Evolutionary conservation across 257 asterid species (phyloP), one percentile per base, ranked within the genome.

Genomic region (Jasminum sambac): DNA sequence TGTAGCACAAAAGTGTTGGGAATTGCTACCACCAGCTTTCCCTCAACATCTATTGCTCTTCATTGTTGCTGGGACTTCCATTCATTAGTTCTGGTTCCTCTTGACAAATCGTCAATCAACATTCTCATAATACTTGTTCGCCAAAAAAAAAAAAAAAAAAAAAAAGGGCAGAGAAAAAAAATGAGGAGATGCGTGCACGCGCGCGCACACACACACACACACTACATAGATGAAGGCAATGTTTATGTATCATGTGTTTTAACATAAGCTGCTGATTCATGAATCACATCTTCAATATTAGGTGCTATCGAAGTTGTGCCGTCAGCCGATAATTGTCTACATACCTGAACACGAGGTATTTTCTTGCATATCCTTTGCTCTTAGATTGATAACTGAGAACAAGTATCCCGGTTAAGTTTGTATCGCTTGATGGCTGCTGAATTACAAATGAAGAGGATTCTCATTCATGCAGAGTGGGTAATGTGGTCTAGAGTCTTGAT

Each of bases 301-400:
- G 99, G 99, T 94, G 72, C 82, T 94, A 69, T 94, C 97, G 6
- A 94, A 81, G 83, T 76, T 94, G 84, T 94, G 96, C 76, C 25
- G 85, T 81, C 99, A 94, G 85, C 95, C 96, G 25, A 86, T 94
- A 77, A 79, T 82, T 43, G 99, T 91, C 37, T 94, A 89, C 81
- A 89, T 94, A 67, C 96, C 99, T 2, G 96, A 86, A 74, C 87
- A 80, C n/a, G 99, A 91, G 99, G 99, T 94, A 85, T 13, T 69
- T 50, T 76, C 75, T 66, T 38, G 62, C 68, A 67, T 68, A 21
- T 16, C 10, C 58, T 5, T 6, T 48, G 24, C 34, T 41, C 60
- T 59, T 2, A 11, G 11, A 36, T 57, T 12, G 37, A 9, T 36
- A 17, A 1, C 70, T 69, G 25, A 55, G 11, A 2, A 39, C 1